Evolutionary conservation across 2,329 filamentous ascomycete genomes (phyloP).

Genomic region (Stemphylium beticola): DNA sequence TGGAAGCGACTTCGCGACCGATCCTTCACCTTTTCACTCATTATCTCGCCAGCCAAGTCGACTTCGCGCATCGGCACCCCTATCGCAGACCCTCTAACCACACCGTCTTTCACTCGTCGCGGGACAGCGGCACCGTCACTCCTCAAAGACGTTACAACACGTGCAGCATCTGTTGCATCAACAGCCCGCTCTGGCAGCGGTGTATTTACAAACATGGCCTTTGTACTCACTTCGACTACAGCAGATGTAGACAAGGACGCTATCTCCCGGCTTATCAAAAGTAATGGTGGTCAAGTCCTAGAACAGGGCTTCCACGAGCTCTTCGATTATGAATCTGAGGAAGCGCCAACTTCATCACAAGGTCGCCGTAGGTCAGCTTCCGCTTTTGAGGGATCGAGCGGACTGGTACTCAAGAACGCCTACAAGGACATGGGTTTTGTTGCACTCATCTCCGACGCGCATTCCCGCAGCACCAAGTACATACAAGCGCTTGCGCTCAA

Average conservation of each 20-base stretch:
- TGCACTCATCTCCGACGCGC: constrained; percentile 82
- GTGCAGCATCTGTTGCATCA: constrained; percentile 39
- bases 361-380: constrained; percentile 19
- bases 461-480: constrained; percentile 88
- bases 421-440: constrained; percentile 73
- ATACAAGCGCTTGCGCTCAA: constrained; percentile 92
- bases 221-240: constrained; percentile 76
- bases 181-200: constrained; percentile 40
- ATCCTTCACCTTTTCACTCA: constrained; percentile 37
- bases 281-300: constrained; percentile 75
- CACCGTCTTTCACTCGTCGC: constrained; percentile 59
- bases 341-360: constrained; percentile 26
- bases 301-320: constrained; percentile 80
- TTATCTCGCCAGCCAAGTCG: constrained; percentile 23
- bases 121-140: constrained; percentile 31
- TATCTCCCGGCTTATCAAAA: constrained; percentile 68
- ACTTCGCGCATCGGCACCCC: constrained; percentile 35
- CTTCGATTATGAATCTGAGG: constrained; percentile 61
- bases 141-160: constrained; percentile 33
- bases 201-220: constrained; percentile 82
- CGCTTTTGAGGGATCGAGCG: constrained; percentile 16
- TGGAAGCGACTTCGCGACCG: constrained; percentile 52
- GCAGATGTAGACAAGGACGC: constrained; percentile 62
- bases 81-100: constrained; percentile 46
- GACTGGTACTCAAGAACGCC: constrained; percentile 61